phyloP scores from a whole-genome alignment of 202 grass and related monocot genomes.

The Carex sylvatica region DNA sequence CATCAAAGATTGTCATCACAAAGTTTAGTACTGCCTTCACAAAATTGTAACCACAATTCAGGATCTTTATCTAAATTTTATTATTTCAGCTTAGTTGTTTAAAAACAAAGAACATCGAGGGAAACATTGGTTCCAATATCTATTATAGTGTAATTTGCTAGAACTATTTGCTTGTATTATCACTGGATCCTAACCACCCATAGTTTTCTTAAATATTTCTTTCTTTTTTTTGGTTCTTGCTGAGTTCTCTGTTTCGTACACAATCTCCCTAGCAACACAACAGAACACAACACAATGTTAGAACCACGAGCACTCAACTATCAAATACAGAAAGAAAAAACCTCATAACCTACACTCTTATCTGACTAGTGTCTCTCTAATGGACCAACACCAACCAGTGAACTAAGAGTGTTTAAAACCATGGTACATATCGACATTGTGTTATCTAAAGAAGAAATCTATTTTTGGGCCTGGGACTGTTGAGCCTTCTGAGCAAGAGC shows the following conservation, averaged over 20 bases:
- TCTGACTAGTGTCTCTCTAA: constrained; percentile 12
- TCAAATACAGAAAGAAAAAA: neutral
- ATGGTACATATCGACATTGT: neutral
- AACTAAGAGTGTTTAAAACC: neutral
- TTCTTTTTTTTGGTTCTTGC: neutral
- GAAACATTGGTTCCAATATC: neutral
- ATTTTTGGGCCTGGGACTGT: constrained; percentile 26
- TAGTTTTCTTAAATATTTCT: neutral
- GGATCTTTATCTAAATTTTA: neutral
- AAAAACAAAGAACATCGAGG: neutral
- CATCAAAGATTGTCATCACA: neutral
- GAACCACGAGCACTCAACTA: neutral
- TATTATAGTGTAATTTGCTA: constrained; percentile 7
- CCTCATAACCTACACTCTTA: neutral
- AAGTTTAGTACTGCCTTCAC: neutral
- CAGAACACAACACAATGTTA: constrained; percentile 11
- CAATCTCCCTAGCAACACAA: neutral
- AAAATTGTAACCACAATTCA: neutral
- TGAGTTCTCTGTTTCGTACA: constrained; percentile 2
- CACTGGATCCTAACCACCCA: neutral
- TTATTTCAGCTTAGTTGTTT: neutral
- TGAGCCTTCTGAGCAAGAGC: constrained; percentile 36
- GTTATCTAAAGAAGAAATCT: neutral
- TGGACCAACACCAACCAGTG: neutral
- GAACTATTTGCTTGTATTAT: constrained; percentile 9